Conservation (phyloP, 768 basidiomycete species). For the Tephrocybe sp. region DNA sequence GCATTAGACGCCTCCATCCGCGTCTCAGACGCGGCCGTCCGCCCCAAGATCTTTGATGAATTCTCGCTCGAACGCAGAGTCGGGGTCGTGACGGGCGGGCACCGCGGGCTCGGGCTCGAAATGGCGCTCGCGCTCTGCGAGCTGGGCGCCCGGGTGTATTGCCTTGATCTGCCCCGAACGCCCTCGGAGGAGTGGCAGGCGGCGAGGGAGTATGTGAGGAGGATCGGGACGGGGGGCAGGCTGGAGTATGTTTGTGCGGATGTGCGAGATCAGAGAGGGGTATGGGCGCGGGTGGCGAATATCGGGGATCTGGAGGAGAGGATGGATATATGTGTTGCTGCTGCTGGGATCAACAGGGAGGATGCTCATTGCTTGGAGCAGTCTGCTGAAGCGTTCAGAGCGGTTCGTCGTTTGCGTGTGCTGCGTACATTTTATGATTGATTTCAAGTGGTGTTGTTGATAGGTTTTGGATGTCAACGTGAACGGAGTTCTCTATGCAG, state of each 20-base stretch:
- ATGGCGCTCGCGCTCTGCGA: constrained; percentile 75
- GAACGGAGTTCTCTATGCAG: constrained; percentile 62
- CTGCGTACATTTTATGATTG: neutral
- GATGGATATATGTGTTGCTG: constrained; percentile 75
- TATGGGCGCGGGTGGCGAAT: constrained; percentile 56
- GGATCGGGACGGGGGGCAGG: constrained; percentile 40
- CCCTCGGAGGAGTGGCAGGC: constrained; percentile 60
- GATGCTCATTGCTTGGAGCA: constrained; percentile 66
- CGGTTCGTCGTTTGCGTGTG: constrained; percentile 36
- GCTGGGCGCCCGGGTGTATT: constrained; percentile 71
- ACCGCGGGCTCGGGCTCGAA: constrained; percentile 75
- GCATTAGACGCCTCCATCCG: constrained; percentile 31
- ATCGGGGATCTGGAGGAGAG: constrained; percentile 68
- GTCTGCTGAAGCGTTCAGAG: constrained; percentile 60
- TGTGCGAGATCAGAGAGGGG: constrained; percentile 58
- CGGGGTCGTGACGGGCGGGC: constrained; percentile 61
- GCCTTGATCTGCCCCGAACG: constrained; percentile 56
- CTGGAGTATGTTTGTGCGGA: constrained; percentile 67
- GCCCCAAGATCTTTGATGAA: constrained; percentile 55
- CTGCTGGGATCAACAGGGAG: constrained; percentile 66
- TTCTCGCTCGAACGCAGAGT: constrained; percentile 58
- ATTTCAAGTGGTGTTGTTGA: neutral
- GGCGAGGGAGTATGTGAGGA: constrained; percentile 51
- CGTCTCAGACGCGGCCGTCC: constrained; percentile 29
- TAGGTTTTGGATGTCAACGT: constrained; percentile 72